Percentiles rank a stretch among this genome's conserved stretches.
These are phyloP conservation scores for Phyllosticta paracitricarpa DNA, from an alignment of 2,329 filamentous ascomycete genomes.

Conservation along the genomic window DNA sequence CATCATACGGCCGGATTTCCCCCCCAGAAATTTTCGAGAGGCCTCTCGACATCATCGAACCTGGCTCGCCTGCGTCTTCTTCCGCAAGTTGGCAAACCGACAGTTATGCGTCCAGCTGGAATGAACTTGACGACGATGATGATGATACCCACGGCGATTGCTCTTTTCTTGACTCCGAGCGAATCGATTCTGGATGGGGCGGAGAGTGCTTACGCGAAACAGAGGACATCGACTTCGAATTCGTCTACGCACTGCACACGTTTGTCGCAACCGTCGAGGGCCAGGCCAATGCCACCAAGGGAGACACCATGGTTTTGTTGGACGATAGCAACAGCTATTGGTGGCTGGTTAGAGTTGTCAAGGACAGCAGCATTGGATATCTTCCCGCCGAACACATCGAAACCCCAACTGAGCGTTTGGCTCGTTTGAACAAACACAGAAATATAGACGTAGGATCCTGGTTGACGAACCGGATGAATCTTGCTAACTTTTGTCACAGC, in stretches of 20 bases:
- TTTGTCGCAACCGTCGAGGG: constrained; percentile 97
- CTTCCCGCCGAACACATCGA: constrained; percentile 96
- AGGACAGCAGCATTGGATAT: constrained; percentile 95
- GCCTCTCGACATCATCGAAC: neutral
- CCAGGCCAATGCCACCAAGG: constrained; percentile 95
- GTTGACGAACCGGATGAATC: neutral
- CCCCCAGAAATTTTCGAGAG: neutral
- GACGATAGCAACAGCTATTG: constrained; percentile 99
- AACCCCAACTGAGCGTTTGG: constrained; percentile 88
- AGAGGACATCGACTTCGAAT: constrained; percentile 99
- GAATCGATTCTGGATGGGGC: constrained; percentile 63
- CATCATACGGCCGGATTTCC: neutral
- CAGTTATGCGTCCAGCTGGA: constrained; percentile 28
- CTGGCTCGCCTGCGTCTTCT: neutral
- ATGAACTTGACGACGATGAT: constrained; percentile 27
- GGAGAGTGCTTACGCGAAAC: constrained; percentile 75
- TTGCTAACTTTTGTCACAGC: constrained; percentile 30
- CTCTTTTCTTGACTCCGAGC: constrained; percentile 49
- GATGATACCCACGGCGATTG: constrained; percentile 55
- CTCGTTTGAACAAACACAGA: constrained; percentile 90
- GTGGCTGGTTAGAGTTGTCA: constrained; percentile 96
- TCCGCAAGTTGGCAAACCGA: constrained; percentile 23
- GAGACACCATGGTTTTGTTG: constrained; percentile 95
- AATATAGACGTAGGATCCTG: constrained; percentile 74
- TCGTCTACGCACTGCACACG: constrained; percentile 95